Evolutionary conservation across 331 rosid genomes (phyloP).

Genomic region (Saraca asoca): DNA sequence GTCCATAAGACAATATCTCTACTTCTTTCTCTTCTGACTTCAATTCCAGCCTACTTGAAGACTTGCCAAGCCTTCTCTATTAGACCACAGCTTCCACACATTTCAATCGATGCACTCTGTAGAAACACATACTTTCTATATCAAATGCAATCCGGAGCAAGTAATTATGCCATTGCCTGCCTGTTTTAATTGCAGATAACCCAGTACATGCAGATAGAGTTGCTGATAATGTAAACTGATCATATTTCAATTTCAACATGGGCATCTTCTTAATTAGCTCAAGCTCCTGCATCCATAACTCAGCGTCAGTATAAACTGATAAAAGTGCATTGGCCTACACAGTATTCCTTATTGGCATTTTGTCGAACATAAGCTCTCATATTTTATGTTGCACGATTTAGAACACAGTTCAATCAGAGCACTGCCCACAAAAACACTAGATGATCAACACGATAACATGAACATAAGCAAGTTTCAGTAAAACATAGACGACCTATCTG

Average conservation of each 20-base stretch:
- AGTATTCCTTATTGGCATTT: conserved; percentile 66
- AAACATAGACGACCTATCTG: too few species aligned
- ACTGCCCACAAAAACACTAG: conserved; percentile 74
- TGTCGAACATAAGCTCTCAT: conserved; percentile 65
- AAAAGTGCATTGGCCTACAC: conserved; percentile 74
- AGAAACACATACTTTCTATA: conserved; percentile 53
- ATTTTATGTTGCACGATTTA: conserved; percentile 39
- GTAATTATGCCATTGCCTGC: conserved; percentile 65
- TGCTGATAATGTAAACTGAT: conserved; percentile 70
- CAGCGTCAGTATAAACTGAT: conserved; percentile 62
- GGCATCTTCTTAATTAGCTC: conserved; percentile 62
- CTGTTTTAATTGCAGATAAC: conserved; percentile 56
- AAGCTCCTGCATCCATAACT: conserved; percentile 58
- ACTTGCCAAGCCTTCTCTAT: conserved; percentile 60
- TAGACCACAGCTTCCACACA: conserved; percentile 79
- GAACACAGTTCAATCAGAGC: conserved; percentile 63
- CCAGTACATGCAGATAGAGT: conserved; percentile 68
- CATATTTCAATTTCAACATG: conserved; percentile 52
- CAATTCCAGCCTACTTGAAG: conserved; percentile 54
- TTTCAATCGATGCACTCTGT: conserved; percentile 65
- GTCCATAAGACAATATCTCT: conserved; percentile 74
- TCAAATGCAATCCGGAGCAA: conserved; percentile 44
- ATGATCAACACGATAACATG: too few species aligned
- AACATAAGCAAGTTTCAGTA: too few species aligned
- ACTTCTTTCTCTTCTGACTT: conserved; percentile 38